Percentiles rank a stretch among this genome's conserved stretches.
Evolutionary conservation across 768 basidiomycete species (phyloP).

Genomic region (Boletus bicolor): DNA sequence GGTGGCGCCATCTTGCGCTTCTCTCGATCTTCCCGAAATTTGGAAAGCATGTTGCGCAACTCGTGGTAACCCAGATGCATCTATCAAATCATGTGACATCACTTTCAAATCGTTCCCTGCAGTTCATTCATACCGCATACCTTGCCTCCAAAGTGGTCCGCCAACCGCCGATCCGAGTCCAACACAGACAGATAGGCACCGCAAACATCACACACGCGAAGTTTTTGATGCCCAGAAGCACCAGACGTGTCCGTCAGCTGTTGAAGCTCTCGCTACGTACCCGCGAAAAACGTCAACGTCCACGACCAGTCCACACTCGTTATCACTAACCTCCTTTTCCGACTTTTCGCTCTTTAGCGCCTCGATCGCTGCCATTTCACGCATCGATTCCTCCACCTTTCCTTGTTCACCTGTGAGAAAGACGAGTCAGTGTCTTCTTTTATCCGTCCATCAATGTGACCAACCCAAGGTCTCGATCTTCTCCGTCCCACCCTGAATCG

Average conservation of each 20-base stretch:
- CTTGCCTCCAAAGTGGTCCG: constrained; percentile 99
- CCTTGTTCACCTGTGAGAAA: constrained; percentile 80
- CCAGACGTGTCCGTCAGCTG: constrained; percentile 97
- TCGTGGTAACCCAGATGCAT: constrained; percentile 99
- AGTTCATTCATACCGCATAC: constrained; percentile 44
- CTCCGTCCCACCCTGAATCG: constrained; percentile 97
- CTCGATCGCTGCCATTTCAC: constrained; percentile 95
- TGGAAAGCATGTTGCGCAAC: constrained; percentile 86
- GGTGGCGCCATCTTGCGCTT: constrained; percentile 65
- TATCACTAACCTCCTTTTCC: constrained; percentile 78
- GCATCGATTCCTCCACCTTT: constrained; percentile 99
- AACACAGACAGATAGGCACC: constrained; percentile 98
- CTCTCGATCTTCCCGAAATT: constrained; percentile 89
- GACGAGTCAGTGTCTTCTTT: background rate
- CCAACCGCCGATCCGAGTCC: constrained; percentile 96
- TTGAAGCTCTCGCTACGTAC: constrained; percentile 79
- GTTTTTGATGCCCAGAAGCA: constrained; percentile 98
- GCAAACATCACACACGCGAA: constrained; percentile 99
- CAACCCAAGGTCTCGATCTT: constrained; percentile 92
- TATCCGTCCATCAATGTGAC: constrained; percentile 24
- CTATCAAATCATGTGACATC: constrained; percentile 45
- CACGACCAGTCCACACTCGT: constrained; percentile 1
- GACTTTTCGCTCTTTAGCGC: constrained; percentile 93
- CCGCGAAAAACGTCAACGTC: constrained; percentile 10
- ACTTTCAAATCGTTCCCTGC: constrained; percentile 22